Base-by-base conservation (phyloP, 805 yeast genomes). In the Saccharomycodes ludwigii region DNA sequence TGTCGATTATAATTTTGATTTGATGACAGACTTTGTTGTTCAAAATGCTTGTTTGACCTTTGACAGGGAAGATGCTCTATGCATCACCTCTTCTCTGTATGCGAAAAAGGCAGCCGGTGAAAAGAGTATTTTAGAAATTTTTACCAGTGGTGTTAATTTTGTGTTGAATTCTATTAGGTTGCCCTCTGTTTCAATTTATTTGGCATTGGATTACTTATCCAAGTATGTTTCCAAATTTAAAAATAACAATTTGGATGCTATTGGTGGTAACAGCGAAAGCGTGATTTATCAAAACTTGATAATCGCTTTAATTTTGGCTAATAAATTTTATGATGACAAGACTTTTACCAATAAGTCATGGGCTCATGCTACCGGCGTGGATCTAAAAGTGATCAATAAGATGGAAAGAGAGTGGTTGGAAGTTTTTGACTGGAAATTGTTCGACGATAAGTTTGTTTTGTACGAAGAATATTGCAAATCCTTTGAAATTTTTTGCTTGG, bases 251-350 rank as follows among this genome's bases (percentile, higher is more conserved):
- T 33, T 50, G 23, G 48, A 45, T 13, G 39, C 47, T 10, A 38
- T 45, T 17, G 54, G 55, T 24, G 46, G 50, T 14, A 46, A 41
- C 13, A 51, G 52, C 22, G 59, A 61, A 33, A 53, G 62, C 17
- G 50, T 52, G 16, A 61, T 68, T 37, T 48, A 81, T 67, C 59
- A 65, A 59, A 49, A 67, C 61, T 51, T 84, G 25, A 73, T 77
- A 26, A 65, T 79, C 14, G 68, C 93, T 3, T 65, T 88, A 27
- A 71, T 88, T 22, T 62, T 88, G 39, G 94, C 95, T 29, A 88
- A 88, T 62, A 88, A 88, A 59, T 83, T 84, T 54, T 84, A 86
- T 52, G 97, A 88, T 58, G 98, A 88, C 60, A 85, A 88, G 59
- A 88, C 96, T 18, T 88, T 88, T 52, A 84, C 94, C 38, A 88